These are phyloP conservation scores for Stephania yunnanensis DNA, from an alignment of 164 flowering plant genomes.

Conservation along the genomic window DNA sequence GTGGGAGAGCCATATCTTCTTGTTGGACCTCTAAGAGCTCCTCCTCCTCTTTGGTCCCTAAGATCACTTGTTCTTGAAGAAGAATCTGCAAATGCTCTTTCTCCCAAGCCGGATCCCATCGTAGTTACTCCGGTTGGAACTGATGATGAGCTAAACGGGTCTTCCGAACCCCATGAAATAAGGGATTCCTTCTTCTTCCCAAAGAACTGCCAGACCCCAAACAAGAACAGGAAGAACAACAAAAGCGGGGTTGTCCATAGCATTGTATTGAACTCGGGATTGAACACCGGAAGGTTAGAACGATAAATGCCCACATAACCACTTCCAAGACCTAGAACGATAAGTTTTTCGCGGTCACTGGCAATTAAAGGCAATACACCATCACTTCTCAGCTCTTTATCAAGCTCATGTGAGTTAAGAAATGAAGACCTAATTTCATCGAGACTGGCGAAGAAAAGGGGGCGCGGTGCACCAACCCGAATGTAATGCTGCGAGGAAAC, in stretches of 20 bases:
- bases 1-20: constrained; percentile 76
- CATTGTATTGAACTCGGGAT: constrained; percentile 61
- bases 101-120: constrained; percentile 46
- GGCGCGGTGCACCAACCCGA: constrained; percentile 62
- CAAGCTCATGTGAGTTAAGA: constrained; percentile 30
- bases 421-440: constrained; percentile 76
- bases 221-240: constrained; percentile 69
- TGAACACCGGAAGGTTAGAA: constrained; percentile 72
- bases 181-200: constrained; percentile 89
- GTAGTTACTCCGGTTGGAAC: constrained; percentile 47
- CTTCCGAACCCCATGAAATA: constrained; percentile 87
- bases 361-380: constrained; percentile 46
- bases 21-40: constrained; percentile 53
- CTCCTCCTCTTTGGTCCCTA: constrained; percentile 59
- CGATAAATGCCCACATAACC: constrained; percentile 81
- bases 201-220: constrained; percentile 84
- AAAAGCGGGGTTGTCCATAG: constrained; percentile 88
- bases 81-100: constrained; percentile 53
- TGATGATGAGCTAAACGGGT: constrained; percentile 60
- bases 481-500: constrained; percentile 75
- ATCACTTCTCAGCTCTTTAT: constrained; percentile 16
- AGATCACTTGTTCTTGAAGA: constrained; percentile 52
- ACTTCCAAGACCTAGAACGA: constrained; percentile 72
- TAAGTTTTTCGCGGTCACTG: constrained; percentile 72
- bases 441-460: constrained; percentile 55